A percentile compares a stretch with the other conserved stretches of the same genome.
Evolutionary conservation across 148 eudicot genomes (phyloP).

Genomic region (Beta vulgaris): DNA sequence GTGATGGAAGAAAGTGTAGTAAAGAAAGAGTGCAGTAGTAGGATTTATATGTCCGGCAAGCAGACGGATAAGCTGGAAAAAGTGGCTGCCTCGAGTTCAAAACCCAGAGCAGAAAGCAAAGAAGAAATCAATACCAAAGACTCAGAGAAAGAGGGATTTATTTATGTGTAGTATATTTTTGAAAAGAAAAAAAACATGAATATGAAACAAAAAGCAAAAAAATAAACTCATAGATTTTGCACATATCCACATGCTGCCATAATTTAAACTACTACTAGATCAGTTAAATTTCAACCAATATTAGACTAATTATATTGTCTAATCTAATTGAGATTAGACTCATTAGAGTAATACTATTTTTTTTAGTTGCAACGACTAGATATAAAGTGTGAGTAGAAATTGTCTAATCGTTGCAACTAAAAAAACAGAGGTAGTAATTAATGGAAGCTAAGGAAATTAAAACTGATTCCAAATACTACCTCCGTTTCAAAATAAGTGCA

Average conservation of each 20-base stretch:
- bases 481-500: no score
- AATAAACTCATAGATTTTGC: conserved; percentile 33
- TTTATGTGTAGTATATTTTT: neutral
- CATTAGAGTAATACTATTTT: neutral
- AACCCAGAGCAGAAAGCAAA: conserved; percentile 44
- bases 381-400: no score
- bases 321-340: conserved; percentile 6
- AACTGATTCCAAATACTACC: no score
- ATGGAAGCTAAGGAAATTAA: no score
- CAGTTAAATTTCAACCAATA: neutral
- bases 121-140: conserved; percentile 20
- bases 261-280: neutral
- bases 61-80: conserved; percentile 65
- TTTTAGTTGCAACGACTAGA: no score
- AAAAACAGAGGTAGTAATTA: no score
- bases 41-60: conserved; percentile 45
- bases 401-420: no score
- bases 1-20: conserved; percentile 4
- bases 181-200: neutral
- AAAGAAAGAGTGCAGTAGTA: conserved; percentile 4
- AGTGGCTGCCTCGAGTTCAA: conserved; percentile 63
- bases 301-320: no score
- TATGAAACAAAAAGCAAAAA: conserved; percentile 18
- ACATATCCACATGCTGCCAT: conserved; percentile 37
- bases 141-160: conserved; percentile 3